phyloP scores from a whole-genome alignment of 2,329 filamentous ascomycete genomes.

The Cladosporium sp. region DNA sequence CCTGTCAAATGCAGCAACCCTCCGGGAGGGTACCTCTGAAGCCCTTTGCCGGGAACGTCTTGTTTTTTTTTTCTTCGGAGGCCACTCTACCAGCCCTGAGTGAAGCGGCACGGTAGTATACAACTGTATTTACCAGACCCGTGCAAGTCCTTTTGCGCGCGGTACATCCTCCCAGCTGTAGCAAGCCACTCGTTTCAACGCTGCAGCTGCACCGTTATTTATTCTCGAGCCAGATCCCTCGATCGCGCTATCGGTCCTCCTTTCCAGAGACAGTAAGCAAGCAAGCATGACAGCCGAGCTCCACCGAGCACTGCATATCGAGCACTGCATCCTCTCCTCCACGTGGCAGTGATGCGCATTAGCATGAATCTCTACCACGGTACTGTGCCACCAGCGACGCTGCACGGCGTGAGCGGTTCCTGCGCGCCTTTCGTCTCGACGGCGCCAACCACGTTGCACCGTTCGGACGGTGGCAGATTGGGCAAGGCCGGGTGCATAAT shows the following conservation, averaged over 20 bases:
- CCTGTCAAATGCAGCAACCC: conserved; percentile 1
- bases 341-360: conserved; percentile 16
- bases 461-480: background rate
- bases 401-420: background rate
- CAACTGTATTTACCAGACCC: background rate
- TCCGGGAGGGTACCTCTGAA: background rate
- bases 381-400: conserved; percentile 7
- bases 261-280: too few species aligned
- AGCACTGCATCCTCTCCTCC: background rate
- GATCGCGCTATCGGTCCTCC: too few species aligned
- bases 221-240: too few species aligned
- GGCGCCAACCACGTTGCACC: background rate
- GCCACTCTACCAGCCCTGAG: background rate
- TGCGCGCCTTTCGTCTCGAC: background rate
- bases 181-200: background rate
- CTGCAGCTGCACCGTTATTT: too few species aligned
- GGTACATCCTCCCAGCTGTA: background rate
- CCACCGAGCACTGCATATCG: too few species aligned
- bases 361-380: conserved; percentile 5
- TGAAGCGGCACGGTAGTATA: background rate
- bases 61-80: background rate
- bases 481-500: background rate
- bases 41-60: background rate
- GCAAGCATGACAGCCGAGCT: conserved; percentile 11
- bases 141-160: background rate